Evolutionary conservation across 768 basidiomycete genomes (phyloP), one percentile per base, ranked within the genome.

Genomic region (Trametes maxima): DNA sequence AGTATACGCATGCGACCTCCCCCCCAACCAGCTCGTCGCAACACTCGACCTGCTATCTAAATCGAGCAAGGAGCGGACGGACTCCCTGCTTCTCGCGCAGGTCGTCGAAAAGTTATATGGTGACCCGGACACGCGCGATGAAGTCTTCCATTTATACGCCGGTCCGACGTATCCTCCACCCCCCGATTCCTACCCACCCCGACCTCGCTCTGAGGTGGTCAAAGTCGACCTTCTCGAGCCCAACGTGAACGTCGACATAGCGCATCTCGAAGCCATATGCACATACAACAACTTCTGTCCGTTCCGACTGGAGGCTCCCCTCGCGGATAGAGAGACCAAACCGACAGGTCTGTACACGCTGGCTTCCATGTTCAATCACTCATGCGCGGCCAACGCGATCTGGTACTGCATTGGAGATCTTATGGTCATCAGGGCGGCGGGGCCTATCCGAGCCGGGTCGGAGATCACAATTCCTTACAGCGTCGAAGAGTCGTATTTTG

Each of bases 331-430:
- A 35, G 45, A 42, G 16, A n/a, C 33, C 10, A 25, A 45, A 14
- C 64, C 67, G 0, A 54, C 60, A 11, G 73, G 68, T 13, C 67
- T 76, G 44, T 75, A 73, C 61, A 28, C 68, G 25, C 53, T 66
- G 12, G 68, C 73, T 0, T 75, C 75, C 0, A 62, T 75, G 17
- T 69, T 74, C 69, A 77, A 77, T 62, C 76, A 77, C 57, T 62
- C 72, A 1, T 77, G 76, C 62, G 37, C 52, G 0, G 43, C 70
- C 0, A 73, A 65, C 54, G 69, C 69, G 5, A 11, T 37, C n/a
- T 68, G 71, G 60, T 19, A 33, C 50, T 68, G 54, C 54, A 66
- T 69, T 52, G 72, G 71, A 4, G 70, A 75, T 56, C 21, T 71
- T 36, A 73, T 77, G 57, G 54, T 74, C 51, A 60, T 77, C n/a